Percentiles rank a stretch among this genome's conserved stretches.
phyloP scores from a whole-genome alignment of 129 eudicot species.

The Lactuca sativa region DNA sequence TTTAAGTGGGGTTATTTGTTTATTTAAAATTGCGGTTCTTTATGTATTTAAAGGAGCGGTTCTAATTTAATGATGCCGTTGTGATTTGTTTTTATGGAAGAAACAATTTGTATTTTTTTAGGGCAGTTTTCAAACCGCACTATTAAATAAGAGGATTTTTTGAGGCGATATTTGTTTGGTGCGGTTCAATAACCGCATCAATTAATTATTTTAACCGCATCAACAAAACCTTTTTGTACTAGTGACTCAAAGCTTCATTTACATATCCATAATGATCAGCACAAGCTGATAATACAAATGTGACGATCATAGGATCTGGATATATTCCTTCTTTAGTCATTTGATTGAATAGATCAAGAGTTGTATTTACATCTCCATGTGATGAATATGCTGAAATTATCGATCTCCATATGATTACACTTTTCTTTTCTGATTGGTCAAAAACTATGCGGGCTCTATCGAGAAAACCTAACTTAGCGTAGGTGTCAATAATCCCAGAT shows the following conservation, averaged over 20 bases:
- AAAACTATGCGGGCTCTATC: conserved; percentile 54
- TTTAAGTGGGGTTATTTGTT: no score
- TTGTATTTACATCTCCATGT: conserved; percentile 58
- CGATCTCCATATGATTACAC: conserved; percentile 66
- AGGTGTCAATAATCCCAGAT: conserved; percentile 61
- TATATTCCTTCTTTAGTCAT: conserved; percentile 46
- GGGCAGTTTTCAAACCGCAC: no score
- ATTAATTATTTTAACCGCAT: no score
- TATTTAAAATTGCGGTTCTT: no score
- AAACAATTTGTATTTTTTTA: no score
- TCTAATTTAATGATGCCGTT: no score
- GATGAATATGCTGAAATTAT: conserved; percentile 64
- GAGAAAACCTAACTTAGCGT: conserved; percentile 69
- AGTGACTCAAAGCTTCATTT: conserved; percentile 48
- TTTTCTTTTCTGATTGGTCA: conserved; percentile 46
- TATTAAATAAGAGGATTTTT: no score
- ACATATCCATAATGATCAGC: conserved; percentile 68
- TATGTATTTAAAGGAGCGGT: no score
- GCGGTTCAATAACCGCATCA: no score
- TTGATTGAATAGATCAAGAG: conserved; percentile 42
- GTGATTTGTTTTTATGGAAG: no score
- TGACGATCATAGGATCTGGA: conserved; percentile 71
- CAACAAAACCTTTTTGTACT: no score
- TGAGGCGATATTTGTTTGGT: no score
- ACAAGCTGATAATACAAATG: conserved; percentile 68